Evolutionary conservation across 768 basidiomycete species (phyloP).

Genomic region (Daedalea quercina): DNA sequence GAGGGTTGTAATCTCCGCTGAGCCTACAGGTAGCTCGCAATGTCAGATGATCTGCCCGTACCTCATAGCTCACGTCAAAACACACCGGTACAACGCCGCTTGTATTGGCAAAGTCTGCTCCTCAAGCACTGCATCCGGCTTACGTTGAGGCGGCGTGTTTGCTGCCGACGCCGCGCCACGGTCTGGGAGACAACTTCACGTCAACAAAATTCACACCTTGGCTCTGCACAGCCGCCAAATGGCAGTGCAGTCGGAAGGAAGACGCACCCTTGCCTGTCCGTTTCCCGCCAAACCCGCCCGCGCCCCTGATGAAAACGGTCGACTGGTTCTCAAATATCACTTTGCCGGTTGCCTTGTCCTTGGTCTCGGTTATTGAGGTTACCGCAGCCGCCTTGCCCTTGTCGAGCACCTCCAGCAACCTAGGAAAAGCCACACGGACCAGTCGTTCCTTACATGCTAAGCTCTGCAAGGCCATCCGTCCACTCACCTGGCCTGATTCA

Average conservation of each 20-base stretch:
- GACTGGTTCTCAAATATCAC: conserved; percentile 89
- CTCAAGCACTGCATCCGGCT: conserved; percentile 80
- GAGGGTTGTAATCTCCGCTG: conserved; percentile 88
- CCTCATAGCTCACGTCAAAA: not conserved
- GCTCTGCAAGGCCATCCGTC: not conserved
- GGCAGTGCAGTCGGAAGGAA: not conserved
- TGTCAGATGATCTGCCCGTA: not conserved
- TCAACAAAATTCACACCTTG: not conserved
- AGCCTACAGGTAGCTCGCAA: conserved; percentile 39
- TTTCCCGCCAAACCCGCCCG: conserved; percentile 96
- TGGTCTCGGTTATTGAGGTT: conserved; percentile 70
- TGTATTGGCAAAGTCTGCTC: conserved; percentile 80
- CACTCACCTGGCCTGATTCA: conserved; percentile 63
- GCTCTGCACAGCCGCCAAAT: not conserved
- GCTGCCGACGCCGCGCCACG: conserved; percentile 82
- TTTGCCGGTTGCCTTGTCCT: conserved; percentile 71
- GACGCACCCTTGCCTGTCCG: conserved; percentile 70
- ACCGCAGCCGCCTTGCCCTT: conserved; percentile 94
- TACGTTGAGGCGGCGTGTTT: conserved; percentile 75
- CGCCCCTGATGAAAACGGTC: conserved; percentile 87
- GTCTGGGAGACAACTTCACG: conserved; percentile 40
- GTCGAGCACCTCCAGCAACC: conserved; percentile 75
- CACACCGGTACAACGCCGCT: conserved; percentile 87
- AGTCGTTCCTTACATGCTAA: not conserved
- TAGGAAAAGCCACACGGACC: conserved; percentile 20